Percentiles rank a stretch among this genome's conserved stretches.
Conservation (phyloP, 73 alveolate genomes). For the Tetrahymena thermophila region DNA sequence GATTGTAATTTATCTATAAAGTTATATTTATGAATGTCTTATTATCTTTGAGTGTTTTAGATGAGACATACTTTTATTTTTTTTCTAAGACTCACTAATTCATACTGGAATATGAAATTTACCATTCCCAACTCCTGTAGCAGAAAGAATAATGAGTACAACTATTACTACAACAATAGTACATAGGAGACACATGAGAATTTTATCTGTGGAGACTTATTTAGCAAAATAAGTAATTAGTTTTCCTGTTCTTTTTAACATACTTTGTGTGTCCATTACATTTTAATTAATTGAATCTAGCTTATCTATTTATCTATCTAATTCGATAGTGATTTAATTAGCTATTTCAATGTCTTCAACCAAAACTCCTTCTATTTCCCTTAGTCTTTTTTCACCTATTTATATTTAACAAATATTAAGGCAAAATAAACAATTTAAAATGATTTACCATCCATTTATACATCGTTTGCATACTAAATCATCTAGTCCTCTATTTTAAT, state of each 20-base stretch:
- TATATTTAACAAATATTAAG: background rate
- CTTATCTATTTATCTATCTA: conserved; percentile 25
- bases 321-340: conserved; percentile 11
- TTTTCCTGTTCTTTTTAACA: conserved; percentile 31
- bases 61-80: too few species aligned
- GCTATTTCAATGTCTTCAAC: conserved; percentile 16
- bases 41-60: too few species aligned
- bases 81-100: background rate
- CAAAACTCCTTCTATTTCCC: background rate
- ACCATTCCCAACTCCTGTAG: conserved; percentile 16
- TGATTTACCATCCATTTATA: background rate
- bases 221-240: conserved; percentile 26
- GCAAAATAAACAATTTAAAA: background rate
- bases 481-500: background rate
- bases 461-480: background rate
- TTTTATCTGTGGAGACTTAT: conserved; percentile 30
- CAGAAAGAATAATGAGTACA: conserved; percentile 11
- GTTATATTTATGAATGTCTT: too few species aligned
- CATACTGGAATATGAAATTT: conserved; percentile 15
- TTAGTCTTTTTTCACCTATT: background rate
- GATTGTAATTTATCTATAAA: too few species aligned
- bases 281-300: conserved; percentile 22
- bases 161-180: conserved; percentile 6
- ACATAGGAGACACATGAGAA: conserved; percentile 22
- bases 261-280: conserved; percentile 17